Evolutionary conservation across 108 stramenopile genomes (phyloP), one percentile per base, ranked within the genome.

Genomic region (Mediolabrus comicus): DNA sequence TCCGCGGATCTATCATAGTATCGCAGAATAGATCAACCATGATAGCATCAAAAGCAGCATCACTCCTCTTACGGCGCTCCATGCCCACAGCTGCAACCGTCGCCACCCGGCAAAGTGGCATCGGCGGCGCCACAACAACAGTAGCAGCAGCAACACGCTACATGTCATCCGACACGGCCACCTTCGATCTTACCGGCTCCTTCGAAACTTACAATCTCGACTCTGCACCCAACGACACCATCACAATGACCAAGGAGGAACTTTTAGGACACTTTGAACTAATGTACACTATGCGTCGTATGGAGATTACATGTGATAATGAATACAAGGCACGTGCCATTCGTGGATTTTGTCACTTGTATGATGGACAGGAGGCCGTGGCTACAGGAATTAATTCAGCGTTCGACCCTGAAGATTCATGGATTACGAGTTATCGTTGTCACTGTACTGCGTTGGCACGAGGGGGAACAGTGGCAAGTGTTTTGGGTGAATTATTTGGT

Each of bases 271-370:
- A 96, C 84, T 97, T 98, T 67, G 85, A 95, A 82, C 65, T 90
- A 31, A 99, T 99, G 99, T 97, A 98, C 94, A 97, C 95, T 13
- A 98, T 99, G 96, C 96, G 99, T 64, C 93, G 99, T 43, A 99
- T 99, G 99, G 99, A 99, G 81, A 98, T 99, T 83, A 98, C 99
- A 10, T 98, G 97, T 69, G 99, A 99, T 74, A 98, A 97, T 54
- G 99, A 99, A 75, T 99, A 99, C 92, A 99, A 99, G 91, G 90
- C 94, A 6, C 83, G 87, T 2, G 86, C 77, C 77, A 99, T 99
- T 88, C 97, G 99, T 53, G 99, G 99, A 59, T 99, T 99, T 69
- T 99, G 99, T 79, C 99, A 99, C 67, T 79, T 99, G 73, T 99
- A 99, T 87, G 99, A 99, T 81, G 99, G 99, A 38, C 97, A 99